Conservation (phyloP, 441 rosid genomes). For the Gossypium schwendimanii region DNA sequence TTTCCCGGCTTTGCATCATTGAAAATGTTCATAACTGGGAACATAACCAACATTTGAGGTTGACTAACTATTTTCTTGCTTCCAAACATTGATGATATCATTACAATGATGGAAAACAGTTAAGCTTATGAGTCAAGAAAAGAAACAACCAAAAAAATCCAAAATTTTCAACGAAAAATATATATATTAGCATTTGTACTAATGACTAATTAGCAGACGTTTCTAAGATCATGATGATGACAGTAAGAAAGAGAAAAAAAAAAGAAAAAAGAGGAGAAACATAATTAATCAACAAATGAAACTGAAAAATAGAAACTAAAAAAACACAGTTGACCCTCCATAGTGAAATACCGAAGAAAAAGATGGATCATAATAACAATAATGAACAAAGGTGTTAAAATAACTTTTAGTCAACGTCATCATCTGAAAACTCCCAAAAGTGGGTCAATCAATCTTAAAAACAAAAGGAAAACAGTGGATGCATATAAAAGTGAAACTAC, state of each 20-base stretch:
- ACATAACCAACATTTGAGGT: constrained; percentile 11
- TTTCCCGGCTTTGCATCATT: constrained; percentile 14
- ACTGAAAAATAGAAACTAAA: background rate
- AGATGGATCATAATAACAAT: background rate
- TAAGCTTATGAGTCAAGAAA: background rate
- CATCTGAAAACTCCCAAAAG: constrained; percentile 42
- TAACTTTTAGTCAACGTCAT: constrained; percentile 33
- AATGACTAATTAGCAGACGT: background rate
- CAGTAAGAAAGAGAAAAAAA: background rate
- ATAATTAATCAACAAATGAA: constrained; percentile 1
- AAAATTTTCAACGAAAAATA: background rate
- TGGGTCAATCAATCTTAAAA: constrained; percentile 48
- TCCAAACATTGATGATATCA: constrained; percentile 12
- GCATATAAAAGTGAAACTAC: constrained; percentile 29
- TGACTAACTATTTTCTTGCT: constrained; percentile 14
- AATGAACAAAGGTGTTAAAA: constrained; percentile 11
- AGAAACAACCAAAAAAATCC: background rate
- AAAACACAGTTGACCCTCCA: background rate
- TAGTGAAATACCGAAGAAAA: background rate
- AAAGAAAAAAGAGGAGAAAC: background rate
- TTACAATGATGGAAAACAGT: background rate
- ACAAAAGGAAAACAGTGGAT: constrained; percentile 22
- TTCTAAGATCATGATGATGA: background rate
- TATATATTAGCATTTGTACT: background rate
- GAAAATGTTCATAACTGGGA: constrained; percentile 7